phyloP scores from a whole-genome alignment of 2,329 filamentous ascomycete species.

The Cladosporium austrohemisphaericum region DNA sequence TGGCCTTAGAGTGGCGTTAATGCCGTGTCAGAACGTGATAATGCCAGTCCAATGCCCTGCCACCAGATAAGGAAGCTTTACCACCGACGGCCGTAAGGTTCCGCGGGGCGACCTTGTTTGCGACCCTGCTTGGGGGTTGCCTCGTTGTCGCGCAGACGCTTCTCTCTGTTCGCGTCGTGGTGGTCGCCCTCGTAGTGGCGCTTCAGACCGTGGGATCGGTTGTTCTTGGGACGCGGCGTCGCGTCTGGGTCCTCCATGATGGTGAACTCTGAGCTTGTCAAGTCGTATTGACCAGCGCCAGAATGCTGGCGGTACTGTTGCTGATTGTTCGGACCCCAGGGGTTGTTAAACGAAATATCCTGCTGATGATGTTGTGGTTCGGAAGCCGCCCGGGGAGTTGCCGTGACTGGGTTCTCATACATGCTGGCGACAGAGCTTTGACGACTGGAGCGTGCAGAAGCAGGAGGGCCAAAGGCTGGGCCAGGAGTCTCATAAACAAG shows the following conservation, averaged over 20 bases:
- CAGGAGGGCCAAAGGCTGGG: constrained; percentile 33
- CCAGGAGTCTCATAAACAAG: constrained; percentile 37
- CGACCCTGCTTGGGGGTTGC: constrained; percentile 22
- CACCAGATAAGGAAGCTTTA: neutral
- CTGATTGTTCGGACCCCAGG: constrained; percentile 10
- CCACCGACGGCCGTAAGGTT: constrained; percentile 2
- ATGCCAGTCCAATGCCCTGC: neutral
- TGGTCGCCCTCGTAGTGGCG: constrained; percentile 20
- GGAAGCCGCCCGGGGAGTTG: neutral
- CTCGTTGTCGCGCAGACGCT: constrained; percentile 18
- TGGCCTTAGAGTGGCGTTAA: neutral
- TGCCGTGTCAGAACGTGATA: neutral
- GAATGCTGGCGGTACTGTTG: constrained; percentile 20
- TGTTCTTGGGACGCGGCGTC: constrained; percentile 20
- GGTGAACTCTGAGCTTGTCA: constrained; percentile 18
- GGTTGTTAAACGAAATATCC: constrained; percentile 1
- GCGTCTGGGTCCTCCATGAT: constrained; percentile 19
- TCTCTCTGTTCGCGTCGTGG: constrained; percentile 10
- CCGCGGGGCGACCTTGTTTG: constrained; percentile 13
- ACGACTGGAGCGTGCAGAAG: constrained; percentile 13
- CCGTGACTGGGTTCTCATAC: neutral
- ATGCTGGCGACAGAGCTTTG: constrained; percentile 14
- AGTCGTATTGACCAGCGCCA: constrained; percentile 17
- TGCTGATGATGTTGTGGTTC: neutral
- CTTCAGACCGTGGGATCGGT: constrained; percentile 20